phyloP scores from a whole-genome alignment of 345 rosid genomes.

The Gossypium australe region DNA sequence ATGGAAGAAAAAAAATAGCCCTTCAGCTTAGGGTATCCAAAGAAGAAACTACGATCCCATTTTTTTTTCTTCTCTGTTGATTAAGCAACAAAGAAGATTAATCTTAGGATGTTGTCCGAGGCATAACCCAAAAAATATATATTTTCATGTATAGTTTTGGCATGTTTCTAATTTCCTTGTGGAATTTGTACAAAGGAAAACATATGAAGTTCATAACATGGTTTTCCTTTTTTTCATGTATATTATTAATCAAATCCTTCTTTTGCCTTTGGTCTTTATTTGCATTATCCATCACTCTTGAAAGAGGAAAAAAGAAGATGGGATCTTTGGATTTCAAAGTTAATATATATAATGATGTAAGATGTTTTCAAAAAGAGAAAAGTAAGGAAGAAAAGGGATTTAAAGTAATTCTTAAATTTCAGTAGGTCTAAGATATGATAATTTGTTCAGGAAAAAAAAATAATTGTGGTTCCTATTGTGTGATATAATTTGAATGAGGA shows the following conservation, averaged over 20 bases:
- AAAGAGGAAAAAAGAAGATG: not conserved
- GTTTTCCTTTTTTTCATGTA: not conserved
- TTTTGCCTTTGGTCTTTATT: not conserved
- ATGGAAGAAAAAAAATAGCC: not conserved
- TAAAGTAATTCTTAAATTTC: not conserved
- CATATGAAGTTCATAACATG: not conserved
- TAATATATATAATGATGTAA: not conserved
- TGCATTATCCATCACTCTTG: not conserved
- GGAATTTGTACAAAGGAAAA: slow-evolving; percentile 8
- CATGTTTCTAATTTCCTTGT: not conserved
- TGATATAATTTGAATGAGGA: no score
- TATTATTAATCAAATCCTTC: not conserved
- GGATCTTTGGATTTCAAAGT: not conserved
- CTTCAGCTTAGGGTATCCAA: not conserved
- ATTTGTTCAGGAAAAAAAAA: no score
- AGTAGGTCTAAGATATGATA: not conserved
- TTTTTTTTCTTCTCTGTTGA: not conserved
- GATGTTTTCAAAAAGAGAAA: not conserved
- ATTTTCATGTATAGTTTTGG: slow-evolving; percentile 7
- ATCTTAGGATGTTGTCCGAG: not conserved
- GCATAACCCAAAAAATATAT: not conserved
- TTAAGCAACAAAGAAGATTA: not conserved
- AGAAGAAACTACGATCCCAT: not conserved
- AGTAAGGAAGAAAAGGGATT: not conserved
- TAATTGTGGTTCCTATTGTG: no score